These are phyloP conservation scores for Anthoceros angustus DNA, from an alignment of 225 moss, liverwort and hornwort species.

Conservation along the genomic window DNA sequence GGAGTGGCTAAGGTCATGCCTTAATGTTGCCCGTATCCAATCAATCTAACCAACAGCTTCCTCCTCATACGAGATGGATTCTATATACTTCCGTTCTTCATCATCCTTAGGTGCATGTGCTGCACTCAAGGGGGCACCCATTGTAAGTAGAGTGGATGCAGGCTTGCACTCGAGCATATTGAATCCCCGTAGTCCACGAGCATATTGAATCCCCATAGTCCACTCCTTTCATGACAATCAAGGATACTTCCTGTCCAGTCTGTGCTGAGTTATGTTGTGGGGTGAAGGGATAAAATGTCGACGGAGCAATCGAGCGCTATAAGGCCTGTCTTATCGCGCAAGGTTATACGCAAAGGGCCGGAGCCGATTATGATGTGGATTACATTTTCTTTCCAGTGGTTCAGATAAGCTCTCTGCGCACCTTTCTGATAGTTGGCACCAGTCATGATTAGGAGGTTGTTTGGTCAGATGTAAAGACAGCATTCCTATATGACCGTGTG, in stretches of 20 bases:
- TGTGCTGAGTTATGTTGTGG: too few species aligned
- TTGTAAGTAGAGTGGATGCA: neutral
- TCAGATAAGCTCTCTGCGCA: neutral
- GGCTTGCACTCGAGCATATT: neutral
- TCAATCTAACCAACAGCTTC: constrained; percentile 9
- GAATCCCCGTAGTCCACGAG: too few species aligned
- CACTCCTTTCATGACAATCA: too few species aligned
- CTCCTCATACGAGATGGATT: neutral
- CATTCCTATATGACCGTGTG: constrained; percentile 4
- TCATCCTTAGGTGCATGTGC: neutral
- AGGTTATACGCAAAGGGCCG: too few species aligned
- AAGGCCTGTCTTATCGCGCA: too few species aligned
- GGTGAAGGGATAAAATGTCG: too few species aligned
- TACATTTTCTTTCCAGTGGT: constrained; percentile 10
- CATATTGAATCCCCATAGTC: too few species aligned
- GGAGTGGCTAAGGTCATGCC: neutral
- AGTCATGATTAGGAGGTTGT: neutral
- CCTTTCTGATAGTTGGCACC: neutral
- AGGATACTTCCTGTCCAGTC: too few species aligned
- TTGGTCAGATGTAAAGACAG: constrained; percentile 4
- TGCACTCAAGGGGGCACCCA: neutral
- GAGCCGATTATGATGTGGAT: too few species aligned
- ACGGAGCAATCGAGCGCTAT: too few species aligned
- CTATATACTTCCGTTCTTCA: neutral
- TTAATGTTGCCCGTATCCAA: neutral